Evolutionary conservation across 2,329 filamentous ascomycete species (phyloP), one percentile per base, ranked within the genome.

Genomic region (Fusarium pseudocircinatum): DNA sequence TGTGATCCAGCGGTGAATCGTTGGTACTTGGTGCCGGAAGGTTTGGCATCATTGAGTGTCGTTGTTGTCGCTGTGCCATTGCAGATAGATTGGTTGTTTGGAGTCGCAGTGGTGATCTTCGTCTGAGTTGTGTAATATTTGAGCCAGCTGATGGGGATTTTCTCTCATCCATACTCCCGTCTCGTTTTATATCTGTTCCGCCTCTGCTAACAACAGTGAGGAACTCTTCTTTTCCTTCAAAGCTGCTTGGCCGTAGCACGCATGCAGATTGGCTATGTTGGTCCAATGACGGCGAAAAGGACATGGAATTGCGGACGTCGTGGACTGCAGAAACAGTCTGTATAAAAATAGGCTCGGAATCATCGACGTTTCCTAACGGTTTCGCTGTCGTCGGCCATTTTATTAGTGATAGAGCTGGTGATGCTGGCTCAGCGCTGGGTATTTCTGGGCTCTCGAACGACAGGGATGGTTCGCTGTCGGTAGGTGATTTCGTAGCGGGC

Each of bases 251-350:
- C 11, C 36, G 44, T 11, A 52, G 6, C 11, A 70, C 42, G 14
- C 42, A 54, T 28, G 53, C 67, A 26, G 67, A 70, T n/a, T 67
- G 67, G 7, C 67, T 60, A 18, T 44, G 36, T 13, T 70, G 67
- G 16, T 53, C 67, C 7, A 54, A 22, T 6, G 67, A 50, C 1
- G 60, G 60, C 39, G 67, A 44, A 11, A 56, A 37, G 22, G 60
- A 70, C 52, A 70, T 37, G 2, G 67, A 70, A 42, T 54, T 36
- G 36, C 66, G 59, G 39, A 70, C 47, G 14, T 70, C 20, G 24
- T 67, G 67, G 8, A 52, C 60, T 22, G 39, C 49, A 14, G 53
- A 42, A 32, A 70, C 53, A 14, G 39, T 44, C 13, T 50, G 7
- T 5, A 70, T 61, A 4, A 61, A 18, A 1, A 70, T 43, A 0